Conservation (phyloP, 2,329 filamentous ascomycete species). For the Aspergillaceae sp. region DNA sequence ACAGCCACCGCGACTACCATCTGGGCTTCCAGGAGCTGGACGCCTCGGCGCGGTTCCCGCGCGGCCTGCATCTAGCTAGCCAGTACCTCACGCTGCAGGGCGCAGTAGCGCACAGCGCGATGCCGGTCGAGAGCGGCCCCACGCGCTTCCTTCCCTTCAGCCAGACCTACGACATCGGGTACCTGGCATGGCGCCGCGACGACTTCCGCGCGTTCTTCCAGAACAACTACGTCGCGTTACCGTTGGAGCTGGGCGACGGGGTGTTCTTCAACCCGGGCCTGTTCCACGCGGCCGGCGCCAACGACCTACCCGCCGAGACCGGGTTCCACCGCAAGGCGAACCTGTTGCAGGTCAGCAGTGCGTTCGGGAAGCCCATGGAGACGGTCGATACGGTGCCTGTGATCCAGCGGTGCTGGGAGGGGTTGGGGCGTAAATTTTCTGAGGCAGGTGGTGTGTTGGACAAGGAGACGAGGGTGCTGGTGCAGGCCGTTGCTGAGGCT, state of each 20-base stretch:
- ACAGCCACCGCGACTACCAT: constrained; percentile 55
- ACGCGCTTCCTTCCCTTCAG: constrained; percentile 55
- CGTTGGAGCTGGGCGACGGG: constrained; percentile 49
- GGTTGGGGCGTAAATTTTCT: constrained; percentile 45
- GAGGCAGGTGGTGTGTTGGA: constrained; percentile 19
- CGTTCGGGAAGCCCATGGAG: constrained; percentile 59
- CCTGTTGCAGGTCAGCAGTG: constrained; percentile 53
- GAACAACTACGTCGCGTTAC: constrained; percentile 44
- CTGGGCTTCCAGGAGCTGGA: constrained; percentile 52
- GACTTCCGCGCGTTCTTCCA: constrained; percentile 50
- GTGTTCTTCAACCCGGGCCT: constrained; percentile 57
- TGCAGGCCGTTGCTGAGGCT: constrained; percentile 47
- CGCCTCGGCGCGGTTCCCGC: constrained; percentile 42
- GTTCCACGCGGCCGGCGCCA: constrained; percentile 55
- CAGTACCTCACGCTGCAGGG: constrained; percentile 56
- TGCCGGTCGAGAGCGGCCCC: constrained; percentile 51
- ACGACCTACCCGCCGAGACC: constrained; percentile 27
- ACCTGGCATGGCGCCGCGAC: constrained; percentile 47
- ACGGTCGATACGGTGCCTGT: constrained; percentile 46
- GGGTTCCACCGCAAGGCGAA: constrained; percentile 51
- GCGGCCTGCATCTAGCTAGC: constrained; percentile 45
- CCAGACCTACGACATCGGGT: constrained; percentile 50
- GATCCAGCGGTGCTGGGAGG: constrained; percentile 46
- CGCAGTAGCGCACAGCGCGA: constrained; percentile 54
- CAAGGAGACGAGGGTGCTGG: constrained; percentile 38